phyloP scores from a whole-genome alignment of 1,139 yeast genomes.

The Suhomyces atakaporum region DNA sequence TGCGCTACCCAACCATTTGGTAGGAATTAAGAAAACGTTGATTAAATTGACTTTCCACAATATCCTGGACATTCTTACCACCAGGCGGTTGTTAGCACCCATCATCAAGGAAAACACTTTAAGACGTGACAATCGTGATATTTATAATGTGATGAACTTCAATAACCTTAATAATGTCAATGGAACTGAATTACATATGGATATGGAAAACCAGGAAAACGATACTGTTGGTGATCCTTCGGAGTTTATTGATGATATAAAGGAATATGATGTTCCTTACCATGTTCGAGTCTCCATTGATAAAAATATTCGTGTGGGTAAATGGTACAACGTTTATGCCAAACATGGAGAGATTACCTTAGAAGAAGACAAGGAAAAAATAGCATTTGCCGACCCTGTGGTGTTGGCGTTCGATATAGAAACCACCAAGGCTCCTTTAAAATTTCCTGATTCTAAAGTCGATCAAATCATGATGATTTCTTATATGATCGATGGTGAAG shows the following conservation, averaged over 20 bases:
- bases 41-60: slow-evolving; percentile 75
- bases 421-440: slow-evolving; percentile 94
- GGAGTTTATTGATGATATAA: slow-evolving; percentile 70
- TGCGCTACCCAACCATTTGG: slow-evolving; percentile 77
- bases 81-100: slow-evolving; percentile 69
- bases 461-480: slow-evolving; percentile 99
- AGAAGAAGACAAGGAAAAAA: slow-evolving; percentile 67
- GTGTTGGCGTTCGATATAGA: slow-evolving; percentile 97
- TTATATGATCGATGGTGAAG: slow-evolving; percentile 98
- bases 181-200: slow-evolving; percentile 20
- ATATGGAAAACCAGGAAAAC: slow-evolving; percentile 15
- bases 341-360: slow-evolving; percentile 57
- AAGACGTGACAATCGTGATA: slow-evolving; percentile 66
- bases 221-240: slow-evolving; percentile 53
- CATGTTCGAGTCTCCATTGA: slow-evolving; percentile 96
- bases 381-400: slow-evolving; percentile 97
- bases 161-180: slow-evolving; percentile 31
- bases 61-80: slow-evolving; percentile 69
- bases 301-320: slow-evolving; percentile 81
- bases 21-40: slow-evolving; percentile 69
- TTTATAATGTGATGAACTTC: slow-evolving; percentile 59
- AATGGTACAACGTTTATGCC: slow-evolving; percentile 87
- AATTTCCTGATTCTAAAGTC: slow-evolving; percentile 90
- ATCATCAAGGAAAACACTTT: slow-evolving; percentile 68
- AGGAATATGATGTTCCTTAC: slow-evolving; percentile 96